Conservation (phyloP, 345 rosid genomes). For the Corymbia maculata region DNA sequence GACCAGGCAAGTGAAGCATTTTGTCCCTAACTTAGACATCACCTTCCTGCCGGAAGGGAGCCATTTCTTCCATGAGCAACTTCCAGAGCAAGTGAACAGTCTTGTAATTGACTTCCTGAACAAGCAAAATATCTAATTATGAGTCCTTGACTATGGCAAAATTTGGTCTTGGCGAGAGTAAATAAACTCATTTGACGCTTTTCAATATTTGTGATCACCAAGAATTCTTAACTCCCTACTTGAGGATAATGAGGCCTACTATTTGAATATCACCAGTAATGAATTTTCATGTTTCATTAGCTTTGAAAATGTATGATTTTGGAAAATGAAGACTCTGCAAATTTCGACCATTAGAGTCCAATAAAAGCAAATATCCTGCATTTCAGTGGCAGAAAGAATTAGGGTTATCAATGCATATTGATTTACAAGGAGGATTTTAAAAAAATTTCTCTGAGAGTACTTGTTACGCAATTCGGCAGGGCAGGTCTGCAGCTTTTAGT, state of each 20-base stretch:
- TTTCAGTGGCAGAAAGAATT: neutral
- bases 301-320: neutral
- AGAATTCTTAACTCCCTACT: neutral
- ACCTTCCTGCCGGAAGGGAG: constrained; percentile 16
- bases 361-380: neutral
- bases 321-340: neutral
- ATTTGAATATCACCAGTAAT: neutral
- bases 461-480: neutral
- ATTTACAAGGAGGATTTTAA: neutral
- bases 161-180: neutral
- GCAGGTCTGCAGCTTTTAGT: neutral
- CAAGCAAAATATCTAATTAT: constrained; percentile 1
- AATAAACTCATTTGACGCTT: neutral
- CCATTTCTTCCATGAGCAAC: constrained; percentile 31
- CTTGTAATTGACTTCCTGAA: constrained; percentile 19
- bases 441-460: neutral
- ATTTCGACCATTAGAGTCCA: neutral
- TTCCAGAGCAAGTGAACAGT: constrained; percentile 20
- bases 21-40: constrained; percentile 23
- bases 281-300: neutral
- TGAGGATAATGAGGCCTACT: neutral
- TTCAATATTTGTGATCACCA: neutral
- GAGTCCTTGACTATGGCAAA: neutral
- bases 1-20: constrained; percentile 15
- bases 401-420: neutral